Percentiles rank a stretch among this genome's conserved stretches.
phyloP scores from a whole-genome alignment of 805 yeast genomes.

The Candida vartiovaarae region DNA sequence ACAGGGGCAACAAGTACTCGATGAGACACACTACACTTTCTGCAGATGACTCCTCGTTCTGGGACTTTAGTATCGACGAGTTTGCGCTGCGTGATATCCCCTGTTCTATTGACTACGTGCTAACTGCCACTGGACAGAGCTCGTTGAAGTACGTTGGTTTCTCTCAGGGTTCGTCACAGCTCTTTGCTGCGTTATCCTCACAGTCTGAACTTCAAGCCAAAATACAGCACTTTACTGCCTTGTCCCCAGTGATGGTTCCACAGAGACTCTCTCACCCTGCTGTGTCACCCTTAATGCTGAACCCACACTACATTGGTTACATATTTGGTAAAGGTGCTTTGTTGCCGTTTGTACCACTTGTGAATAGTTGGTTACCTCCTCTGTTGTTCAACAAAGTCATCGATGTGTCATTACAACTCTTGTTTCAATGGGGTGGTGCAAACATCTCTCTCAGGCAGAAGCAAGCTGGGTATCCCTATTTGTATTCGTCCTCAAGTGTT shows the following conservation, averaged over 20 bases:
- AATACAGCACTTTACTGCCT: constrained; percentile 59
- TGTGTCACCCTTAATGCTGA: constrained; percentile 65
- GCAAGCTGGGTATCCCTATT: constrained; percentile 64
- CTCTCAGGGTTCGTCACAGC: constrained; percentile 92
- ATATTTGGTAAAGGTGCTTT: constrained; percentile 71
- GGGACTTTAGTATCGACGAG: constrained; percentile 91
- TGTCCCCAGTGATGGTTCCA: constrained; percentile 94
- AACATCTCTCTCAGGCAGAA: constrained; percentile 67
- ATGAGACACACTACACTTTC: constrained; percentile 20
- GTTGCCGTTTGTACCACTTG: constrained; percentile 62
- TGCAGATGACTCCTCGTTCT: constrained; percentile 42
- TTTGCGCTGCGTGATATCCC: constrained; percentile 91
- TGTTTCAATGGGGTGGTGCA: constrained; percentile 65
- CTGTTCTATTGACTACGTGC: constrained; percentile 65
- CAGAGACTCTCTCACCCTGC: constrained; percentile 72
- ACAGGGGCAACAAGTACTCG: constrained; percentile 88
- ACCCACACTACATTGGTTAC: constrained; percentile 64
- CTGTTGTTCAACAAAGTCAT: constrained; percentile 61
- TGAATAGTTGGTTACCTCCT: constrained; percentile 73
- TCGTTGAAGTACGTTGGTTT: constrained; percentile 74
- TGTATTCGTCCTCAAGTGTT: constrained; percentile 77
- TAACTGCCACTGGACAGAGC: constrained; percentile 38
- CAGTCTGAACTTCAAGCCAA: constrained; percentile 55
- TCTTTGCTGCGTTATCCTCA: constrained; percentile 71
- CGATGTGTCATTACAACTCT: constrained; percentile 50